These are phyloP conservation scores for Komagataella phaffii DNA, from an alignment of 805 yeast genomes.

Conservation along the genomic window DNA sequence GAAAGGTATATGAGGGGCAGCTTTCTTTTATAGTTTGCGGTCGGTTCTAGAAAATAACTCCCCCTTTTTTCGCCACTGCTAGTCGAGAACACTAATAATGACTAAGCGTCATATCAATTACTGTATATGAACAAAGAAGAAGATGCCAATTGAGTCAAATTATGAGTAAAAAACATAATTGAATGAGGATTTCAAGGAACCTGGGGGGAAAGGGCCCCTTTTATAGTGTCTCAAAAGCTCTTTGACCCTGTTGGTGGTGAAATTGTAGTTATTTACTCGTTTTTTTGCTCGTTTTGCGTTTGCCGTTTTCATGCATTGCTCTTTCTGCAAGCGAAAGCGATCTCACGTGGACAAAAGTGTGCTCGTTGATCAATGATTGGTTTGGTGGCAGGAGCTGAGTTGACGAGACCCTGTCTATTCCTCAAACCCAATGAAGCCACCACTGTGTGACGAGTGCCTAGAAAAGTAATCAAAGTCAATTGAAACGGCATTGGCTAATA, in stretches of 20 bases:
- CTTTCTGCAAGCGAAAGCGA: background rate
- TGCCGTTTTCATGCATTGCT: background rate
- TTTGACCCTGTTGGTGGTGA: background rate
- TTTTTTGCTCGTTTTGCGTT: background rate
- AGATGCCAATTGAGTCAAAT: too few species aligned
- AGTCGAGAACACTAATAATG: background rate
- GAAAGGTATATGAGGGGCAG: background rate
- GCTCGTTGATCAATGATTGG: background rate
- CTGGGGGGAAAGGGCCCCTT: background rate
- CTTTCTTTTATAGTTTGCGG: background rate
- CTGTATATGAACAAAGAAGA: background rate
- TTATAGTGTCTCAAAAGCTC: background rate
- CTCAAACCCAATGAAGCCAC: conserved; percentile 21
- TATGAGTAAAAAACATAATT: too few species aligned
- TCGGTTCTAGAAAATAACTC: background rate
- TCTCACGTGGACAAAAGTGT: background rate
- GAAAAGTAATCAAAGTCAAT: conserved; percentile 95
- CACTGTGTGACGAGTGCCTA: conserved; percentile 56
- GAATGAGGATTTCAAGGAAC: background rate
- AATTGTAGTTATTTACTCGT: background rate
- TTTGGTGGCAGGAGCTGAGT: background rate
- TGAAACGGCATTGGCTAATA: conserved; percentile 80
- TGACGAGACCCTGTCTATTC: conserved; percentile 4
- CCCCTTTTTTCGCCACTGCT: background rate
- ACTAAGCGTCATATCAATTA: background rate